Evolutionary conservation across 176 grass and related monocot species (phyloP), one percentile per base, ranked within the genome.

Genomic region (Juncus inflexus): DNA sequence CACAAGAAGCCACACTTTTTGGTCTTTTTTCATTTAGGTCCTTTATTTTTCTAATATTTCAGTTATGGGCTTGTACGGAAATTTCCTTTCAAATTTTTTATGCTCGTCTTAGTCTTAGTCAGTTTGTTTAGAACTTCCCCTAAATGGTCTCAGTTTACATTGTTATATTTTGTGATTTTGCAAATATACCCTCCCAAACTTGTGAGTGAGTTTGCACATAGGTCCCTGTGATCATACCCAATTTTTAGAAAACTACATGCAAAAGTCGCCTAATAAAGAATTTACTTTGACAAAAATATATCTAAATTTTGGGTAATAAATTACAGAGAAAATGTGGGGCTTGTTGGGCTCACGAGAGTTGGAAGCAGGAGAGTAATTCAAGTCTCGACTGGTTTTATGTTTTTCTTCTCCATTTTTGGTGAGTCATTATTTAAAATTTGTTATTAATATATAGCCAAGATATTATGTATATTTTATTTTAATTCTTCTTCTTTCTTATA

Each of bases 341-440:
- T 99, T 12, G 70, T 99, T 77, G 95, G 95, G 19, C 62, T 99
- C 60, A 92, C 94, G 4, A 84, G 84, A 89, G 88, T 92, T 75
- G 94, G 94, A 66, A 99, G 94, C 37, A 84, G 94, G 54, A 79
- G 94, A 76, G 80, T 90, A 19, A 81, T 99, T 75, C 83, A 99
- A 77, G 86, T 99, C 74, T 99, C 95, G 60, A 82, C 89, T 39
- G 95, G 81, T 68, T 99, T 92, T 80, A 99, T 99, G 95, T 72
- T 99, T 54, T 99, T 99, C 78, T 99, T 92, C 75, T 86, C 89
- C 75, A 78, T 99, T 68, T 84, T 99, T 86, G 95, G 95, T 99
- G 79, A 35, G 67, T 9, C 14, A 42, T 58, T 79, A 11, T 71
- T 83, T 5, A 56, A 76, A 45, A 37, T 38, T 73, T 78, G 37